phyloP scores from a whole-genome alignment of 78 protist species.

The Dictyostelium firmibasis region DNA sequence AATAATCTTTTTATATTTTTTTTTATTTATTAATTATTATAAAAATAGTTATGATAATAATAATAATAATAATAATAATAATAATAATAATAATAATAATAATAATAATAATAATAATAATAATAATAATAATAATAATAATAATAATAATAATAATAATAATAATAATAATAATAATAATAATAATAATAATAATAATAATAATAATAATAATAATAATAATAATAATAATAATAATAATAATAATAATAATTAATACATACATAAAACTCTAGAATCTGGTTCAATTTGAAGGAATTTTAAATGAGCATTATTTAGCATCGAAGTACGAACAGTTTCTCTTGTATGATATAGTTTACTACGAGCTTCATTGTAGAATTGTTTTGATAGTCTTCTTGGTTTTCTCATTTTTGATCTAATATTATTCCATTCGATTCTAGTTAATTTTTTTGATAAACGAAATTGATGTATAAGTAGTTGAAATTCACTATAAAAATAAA shows the following conservation, averaged over 20 bases:
- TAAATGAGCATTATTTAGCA: conserved; percentile 7
- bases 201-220: too few species aligned
- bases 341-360: conserved; percentile 43
- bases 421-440: conserved; percentile 52
- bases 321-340: conserved; percentile 45
- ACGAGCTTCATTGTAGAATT: conserved; percentile 51
- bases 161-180: too few species aligned
- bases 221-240: not conserved
- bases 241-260: not conserved
- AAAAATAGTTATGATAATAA: not conserved
- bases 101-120: not conserved
- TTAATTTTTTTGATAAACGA: conserved; percentile 10
- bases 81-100: not conserved
- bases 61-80: not conserved
- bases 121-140: too few species aligned
- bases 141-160: too few species aligned
- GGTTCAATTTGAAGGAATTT: conserved; percentile 33
- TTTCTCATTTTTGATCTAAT: conserved; percentile 51
- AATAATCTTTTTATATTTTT: not conserved
- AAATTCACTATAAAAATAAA: conserved; percentile 61
- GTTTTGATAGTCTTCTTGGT: conserved; percentile 59
- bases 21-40: too few species aligned
- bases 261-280: conserved; percentile 56
- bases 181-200: too few species aligned
- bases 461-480: conserved; percentile 34